Conservation (phyloP, 768 basidiomycete species). For the Xerocomellus chrysenteron region DNA sequence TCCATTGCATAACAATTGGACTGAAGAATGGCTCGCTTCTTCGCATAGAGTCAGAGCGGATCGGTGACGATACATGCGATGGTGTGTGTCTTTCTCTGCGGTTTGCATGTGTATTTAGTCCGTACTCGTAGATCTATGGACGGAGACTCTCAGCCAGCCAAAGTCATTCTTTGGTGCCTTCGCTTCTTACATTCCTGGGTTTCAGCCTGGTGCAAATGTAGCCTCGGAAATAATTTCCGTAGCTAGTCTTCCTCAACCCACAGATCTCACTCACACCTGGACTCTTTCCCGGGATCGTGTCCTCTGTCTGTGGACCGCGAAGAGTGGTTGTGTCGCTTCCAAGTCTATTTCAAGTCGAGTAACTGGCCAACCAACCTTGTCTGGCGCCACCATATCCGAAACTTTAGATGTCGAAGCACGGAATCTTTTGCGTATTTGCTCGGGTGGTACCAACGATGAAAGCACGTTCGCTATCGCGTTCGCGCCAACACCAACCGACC, state of each 20-base stretch:
- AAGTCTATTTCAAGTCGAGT: conserved; percentile 47
- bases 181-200: conserved; percentile 61
- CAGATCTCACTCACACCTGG: conserved; percentile 73
- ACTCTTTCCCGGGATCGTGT: conserved; percentile 86
- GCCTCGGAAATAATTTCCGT: conserved; percentile 68
- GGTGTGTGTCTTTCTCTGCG: conserved; percentile 44
- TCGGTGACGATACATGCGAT: conserved; percentile 52
- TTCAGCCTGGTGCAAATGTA: conserved; percentile 45
- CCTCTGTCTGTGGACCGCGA: conserved; percentile 81
- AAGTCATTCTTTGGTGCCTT: conserved; percentile 65
- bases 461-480: conserved; percentile 68
- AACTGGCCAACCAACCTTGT: conserved; percentile 32
- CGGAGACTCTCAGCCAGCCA: conserved; percentile 61
- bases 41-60: conserved; percentile 63
- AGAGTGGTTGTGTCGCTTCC: conserved; percentile 68
- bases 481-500: conserved; percentile 62
- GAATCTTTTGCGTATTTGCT: conserved; percentile 65
- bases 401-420: conserved; percentile 62
- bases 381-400: conserved; percentile 37
- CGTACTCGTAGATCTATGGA: conserved; percentile 60
- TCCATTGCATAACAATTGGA: conserved; percentile 63
- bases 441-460: conserved; percentile 44
- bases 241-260: conserved; percentile 72
- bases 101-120: conserved; percentile 7
- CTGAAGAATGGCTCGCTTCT: conserved; percentile 62